Percentiles rank a stretch among this genome's conserved stretches.
Conservation (phyloP, 2,329 filamentous ascomycete species). For the Ascochyta clinopodiicola region DNA sequence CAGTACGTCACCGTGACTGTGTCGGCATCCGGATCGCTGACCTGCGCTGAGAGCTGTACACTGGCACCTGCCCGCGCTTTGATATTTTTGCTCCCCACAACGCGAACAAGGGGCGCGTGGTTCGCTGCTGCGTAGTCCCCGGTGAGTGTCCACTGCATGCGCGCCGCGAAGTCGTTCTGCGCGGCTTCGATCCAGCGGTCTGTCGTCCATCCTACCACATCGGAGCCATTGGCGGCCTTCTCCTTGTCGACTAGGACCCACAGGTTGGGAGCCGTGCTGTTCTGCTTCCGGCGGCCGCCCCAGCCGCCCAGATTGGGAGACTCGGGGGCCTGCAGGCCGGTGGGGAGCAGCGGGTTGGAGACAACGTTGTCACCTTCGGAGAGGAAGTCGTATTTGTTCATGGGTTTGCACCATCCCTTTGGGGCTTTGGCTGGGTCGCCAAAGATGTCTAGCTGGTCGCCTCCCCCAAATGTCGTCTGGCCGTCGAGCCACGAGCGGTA, state of each 20-base stretch:
- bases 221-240: background rate
- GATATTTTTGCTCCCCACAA: background rate
- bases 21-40: constrained; percentile 2
- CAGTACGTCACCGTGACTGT: background rate
- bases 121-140: background rate
- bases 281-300: constrained; percentile 2
- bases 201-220: constrained; percentile 30
- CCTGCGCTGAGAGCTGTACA: background rate
- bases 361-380: constrained; percentile 26
- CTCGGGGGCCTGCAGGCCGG: constrained; percentile 31
- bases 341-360: constrained; percentile 12
- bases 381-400: constrained; percentile 14
- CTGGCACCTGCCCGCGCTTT: background rate
- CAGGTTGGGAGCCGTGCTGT: background rate
- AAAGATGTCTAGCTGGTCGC: constrained; percentile 41
- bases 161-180: constrained; percentile 53
- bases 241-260: background rate
- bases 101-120: background rate
- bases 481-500: constrained; percentile 55
- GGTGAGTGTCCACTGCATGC: constrained; percentile 41
- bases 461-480: constrained; percentile 50
- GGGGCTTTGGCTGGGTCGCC: constrained; percentile 50
- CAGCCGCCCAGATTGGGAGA: background rate
- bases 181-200: constrained; percentile 57
- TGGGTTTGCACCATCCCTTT: constrained; percentile 17